Base-by-base conservation (phyloP, 2,329 filamentous ascomycete genomes). In the Ophiostoma piceae region DNA sequence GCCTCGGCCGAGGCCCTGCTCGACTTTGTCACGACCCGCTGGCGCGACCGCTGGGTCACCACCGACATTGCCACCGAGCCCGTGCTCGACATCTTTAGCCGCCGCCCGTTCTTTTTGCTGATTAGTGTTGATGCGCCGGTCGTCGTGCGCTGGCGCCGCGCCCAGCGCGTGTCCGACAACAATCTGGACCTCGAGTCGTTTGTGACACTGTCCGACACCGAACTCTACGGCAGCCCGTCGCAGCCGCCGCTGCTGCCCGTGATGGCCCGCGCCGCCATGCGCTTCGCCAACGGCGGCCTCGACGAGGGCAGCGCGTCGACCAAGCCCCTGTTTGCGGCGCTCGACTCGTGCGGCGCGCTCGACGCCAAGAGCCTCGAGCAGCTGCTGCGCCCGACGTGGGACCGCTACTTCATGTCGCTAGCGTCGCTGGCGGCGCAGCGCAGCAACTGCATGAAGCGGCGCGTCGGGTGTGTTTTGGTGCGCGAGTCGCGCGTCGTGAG, bases 381-480 rank as follows among this genome's bases (percentile, higher is more conserved):
- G 75, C 90, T 95, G 1, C 84, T 99, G 47, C 88, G 95, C 1
- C 95, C 95, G 0, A 89, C 87, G 67, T 99, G 95, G 95, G 95
- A 99, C 79, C 89, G 91, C 76, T 99, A 99, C 82, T 99, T 99
- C 78, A 99, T 99, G 95, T 88, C 92, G 57, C 84, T 99, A n/a
- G 94, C 95, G 5, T 92, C 91, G 43, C 87, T 99, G 66, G 95
- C 95, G 8, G 92, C 94, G 0, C 90, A 92, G 74, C 87, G 95
- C 73, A 92, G 90, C 77, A 99, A 99, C 79, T 99, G 95, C 82
- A 99, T 99, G 95, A 97, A 98, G 81, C 87, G 95, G 39, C 88
- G 94, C 73, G 95, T 99, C 1, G 95, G 95, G 8, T 97, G 94
- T 80, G 95, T 98, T 7, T 84, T 99, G 11, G 94, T 98, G 43